Evolutionary conservation across 176 grass and related monocot species (phyloP), one percentile per base, ranked within the genome.

Genomic region (Thinopyrum elongatum): DNA sequence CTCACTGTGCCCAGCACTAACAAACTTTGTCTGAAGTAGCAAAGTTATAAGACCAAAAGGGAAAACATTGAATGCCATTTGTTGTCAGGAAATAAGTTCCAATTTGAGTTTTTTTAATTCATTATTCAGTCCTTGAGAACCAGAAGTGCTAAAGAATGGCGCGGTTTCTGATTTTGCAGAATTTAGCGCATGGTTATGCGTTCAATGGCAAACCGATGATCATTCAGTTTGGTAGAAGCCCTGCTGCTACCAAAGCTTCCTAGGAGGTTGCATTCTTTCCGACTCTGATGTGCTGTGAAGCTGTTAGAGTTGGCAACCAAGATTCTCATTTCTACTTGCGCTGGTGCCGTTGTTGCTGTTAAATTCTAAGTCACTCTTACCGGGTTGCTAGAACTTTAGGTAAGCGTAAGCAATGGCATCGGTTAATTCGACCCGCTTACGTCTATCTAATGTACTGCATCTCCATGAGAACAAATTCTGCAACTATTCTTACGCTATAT

Each of bases 201-300:
- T 95, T 95, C 84, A 94, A 95, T 88, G 92, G 96, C 58, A 98
- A 98, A 65, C 91, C 92, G 8, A 94, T 95, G 79, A 94, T 98
- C 70, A 95, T 98, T 76, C 96, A 98, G 47, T 95, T 98, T 70
- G 96, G 92, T 53, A 93, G 96, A 21, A 98, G 89, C 76, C 90
- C 96, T 88, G 86, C 85, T 88, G 84, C 82, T 41, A 88, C 83
- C 74, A 95, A 95, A 93, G 44, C 82, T 74, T 55, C 47, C 49
- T 53, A 58, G 11, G 12, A 23, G 61, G 10, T 51, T 62, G 4
- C 34, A 38, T 22, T 16, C 68, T 36, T 88, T 46, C 57, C 30
- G 17, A 41, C 41, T 82, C 74, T 78, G 64, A 31, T 29, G n/a
- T 55, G 36, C 57, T 83, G 64, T 42, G 46, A 33, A 64, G 58